Evolutionary conservation across 2,329 filamentous ascomycete species (phyloP), one percentile per base, ranked within the genome.

Genomic region (Ophiosphaerella herpotricha): DNA sequence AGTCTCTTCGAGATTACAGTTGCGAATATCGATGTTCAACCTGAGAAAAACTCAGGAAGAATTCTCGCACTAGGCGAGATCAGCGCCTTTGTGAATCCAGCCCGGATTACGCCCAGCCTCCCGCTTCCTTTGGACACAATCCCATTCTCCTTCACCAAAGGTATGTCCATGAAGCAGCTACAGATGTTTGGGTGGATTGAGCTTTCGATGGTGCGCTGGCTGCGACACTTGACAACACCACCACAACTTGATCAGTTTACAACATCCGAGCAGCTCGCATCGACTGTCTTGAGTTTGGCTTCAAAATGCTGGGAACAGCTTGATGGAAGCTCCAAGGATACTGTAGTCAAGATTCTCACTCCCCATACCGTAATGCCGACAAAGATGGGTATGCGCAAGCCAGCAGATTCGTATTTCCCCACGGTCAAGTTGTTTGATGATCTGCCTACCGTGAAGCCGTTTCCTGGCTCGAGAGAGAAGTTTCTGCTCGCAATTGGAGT

Each of bases 391-490:
- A 95, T 99, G 92, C 88, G 80, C 61, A 89, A 84, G 60, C 94
- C 94, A 4, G 76, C 79, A 3, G 91, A 97, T 58, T 87, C 94
- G 0, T 99, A 97, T 72, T 97, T 99, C 66, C 85, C 90, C 2
- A 88, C 85, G n/a, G 94, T 99, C 33, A 94, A 91, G 70, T 78
- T 99, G 0, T 99, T 99, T 66, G 91, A 97, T 54, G 94, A 99
- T 68, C 78, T 99, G 13, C 92, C 94, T 0, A 86, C 88, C 11
- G 85, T 97, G 1, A 84, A 87, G 11, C 85, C 92, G 37, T 85
- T 72, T 40, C 57, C 87, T 35, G 84, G 86, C 29, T 83, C 97
- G 11, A 97, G 97, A 69, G 93, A 97, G 39, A 97, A 95, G 70
- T 90, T 99, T 54, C 75, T 99, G 37, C 77, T 82, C 2, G 84